Conservation (phyloP, 345 rosid genomes). For the Aethionema arabicum region DNA sequence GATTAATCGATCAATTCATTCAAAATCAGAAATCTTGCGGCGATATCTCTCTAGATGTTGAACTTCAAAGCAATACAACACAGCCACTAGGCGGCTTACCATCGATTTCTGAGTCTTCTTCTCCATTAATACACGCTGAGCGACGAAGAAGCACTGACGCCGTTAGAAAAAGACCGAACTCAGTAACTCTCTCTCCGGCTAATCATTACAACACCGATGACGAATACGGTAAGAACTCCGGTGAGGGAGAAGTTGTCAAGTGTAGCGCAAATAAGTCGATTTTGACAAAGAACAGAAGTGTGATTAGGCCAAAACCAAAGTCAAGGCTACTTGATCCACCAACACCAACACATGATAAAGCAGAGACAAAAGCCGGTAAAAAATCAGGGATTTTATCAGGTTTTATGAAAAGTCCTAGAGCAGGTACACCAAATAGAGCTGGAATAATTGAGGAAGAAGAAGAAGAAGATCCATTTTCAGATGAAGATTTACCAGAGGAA, state of each 20-base stretch:
- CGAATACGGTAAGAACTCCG: slow-evolving; percentile 26
- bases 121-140: slow-evolving; percentile 27
- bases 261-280: slow-evolving; percentile 35
- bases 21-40: slow-evolving; percentile 43
- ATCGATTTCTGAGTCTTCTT: slow-evolving; percentile 30
- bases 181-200: slow-evolving; percentile 17
- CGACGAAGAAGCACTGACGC: slow-evolving; percentile 18
- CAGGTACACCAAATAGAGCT: slow-evolving; percentile 23
- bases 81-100: slow-evolving; percentile 19
- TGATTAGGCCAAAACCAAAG: slow-evolving; percentile 22
- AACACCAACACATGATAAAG: slow-evolving; percentile 37
- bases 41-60: slow-evolving; percentile 45
- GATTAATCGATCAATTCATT: slow-evolving; percentile 31
- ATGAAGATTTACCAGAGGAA: slow-evolving; percentile 56
- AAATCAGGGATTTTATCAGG: slow-evolving; percentile 36
- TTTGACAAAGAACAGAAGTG: slow-evolving; percentile 31
- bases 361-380: slow-evolving; percentile 36
- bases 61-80: slow-evolving; percentile 25
- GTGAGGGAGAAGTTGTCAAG: slow-evolving; percentile 36
- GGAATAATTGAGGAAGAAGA: slow-evolving; percentile 40
- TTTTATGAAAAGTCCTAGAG: slow-evolving; percentile 36
- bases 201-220: slow-evolving; percentile 28
- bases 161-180: slow-evolving; percentile 24
- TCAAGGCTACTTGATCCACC: slow-evolving; percentile 43
- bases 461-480: slow-evolving; percentile 57